Percentiles rank a stretch among this genome's conserved stretches.
Evolutionary conservation across 2,329 filamentous ascomycete species (phyloP).

Genomic region (Biscogniauxia marginata): DNA sequence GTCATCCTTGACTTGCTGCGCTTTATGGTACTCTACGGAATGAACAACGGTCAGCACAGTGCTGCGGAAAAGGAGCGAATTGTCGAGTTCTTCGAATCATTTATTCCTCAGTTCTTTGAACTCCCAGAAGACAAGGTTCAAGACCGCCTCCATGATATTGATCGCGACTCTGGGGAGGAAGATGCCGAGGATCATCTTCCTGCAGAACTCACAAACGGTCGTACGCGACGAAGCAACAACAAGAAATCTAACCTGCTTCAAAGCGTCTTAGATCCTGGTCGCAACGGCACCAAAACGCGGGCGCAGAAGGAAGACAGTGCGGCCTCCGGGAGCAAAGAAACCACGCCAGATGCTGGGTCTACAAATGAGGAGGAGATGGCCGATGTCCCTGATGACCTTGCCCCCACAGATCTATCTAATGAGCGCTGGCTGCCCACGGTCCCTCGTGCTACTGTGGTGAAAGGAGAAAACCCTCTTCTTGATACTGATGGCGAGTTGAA

Average conservation of each 20-base stretch:
- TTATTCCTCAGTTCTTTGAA: constrained; percentile 75
- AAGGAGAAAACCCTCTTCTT: constrained; percentile 53
- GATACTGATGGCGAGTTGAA: constrained; percentile 64
- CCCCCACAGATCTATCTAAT: constrained; percentile 61
- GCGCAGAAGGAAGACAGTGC: constrained; percentile 77
- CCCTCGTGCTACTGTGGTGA: constrained; percentile 54
- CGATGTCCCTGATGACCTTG: constrained; percentile 57
- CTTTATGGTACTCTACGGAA: constrained; percentile 62
- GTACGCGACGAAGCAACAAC: constrained; percentile 62
- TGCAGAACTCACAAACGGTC: constrained; percentile 67
- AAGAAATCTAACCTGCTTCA: constrained; percentile 81
- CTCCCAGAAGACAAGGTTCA: constrained; percentile 68
- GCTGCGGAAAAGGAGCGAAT: constrained; percentile 72
- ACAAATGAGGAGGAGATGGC: constrained; percentile 74
- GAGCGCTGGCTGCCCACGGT: constrained; percentile 64
- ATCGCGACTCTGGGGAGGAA: constrained; percentile 71
- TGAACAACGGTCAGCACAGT: constrained; percentile 69
- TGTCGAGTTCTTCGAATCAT: constrained; percentile 72
- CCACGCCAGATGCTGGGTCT: constrained; percentile 80
- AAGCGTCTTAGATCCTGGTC: constrained; percentile 77
- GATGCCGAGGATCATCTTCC: constrained; percentile 72
- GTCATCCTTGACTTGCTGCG: constrained; percentile 63
- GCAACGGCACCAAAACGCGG: constrained; percentile 68
- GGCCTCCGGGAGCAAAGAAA: constrained; percentile 80
- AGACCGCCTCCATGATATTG: constrained; percentile 65